phyloP scores from a whole-genome alignment of 176 grass and related monocot species.

The Ensete glaucum region DNA sequence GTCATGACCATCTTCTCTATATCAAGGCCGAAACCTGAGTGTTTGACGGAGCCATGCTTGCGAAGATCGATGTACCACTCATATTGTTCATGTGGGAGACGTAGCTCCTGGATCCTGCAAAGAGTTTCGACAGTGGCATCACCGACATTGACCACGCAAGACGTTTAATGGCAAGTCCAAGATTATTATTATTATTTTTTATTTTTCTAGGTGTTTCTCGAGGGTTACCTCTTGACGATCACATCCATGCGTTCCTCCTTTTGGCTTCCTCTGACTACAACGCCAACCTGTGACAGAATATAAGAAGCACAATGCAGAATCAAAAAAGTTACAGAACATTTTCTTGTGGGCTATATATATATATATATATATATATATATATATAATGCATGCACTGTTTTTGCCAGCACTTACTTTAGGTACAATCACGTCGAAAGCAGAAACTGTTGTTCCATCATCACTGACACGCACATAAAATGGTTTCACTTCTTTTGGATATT shows the following conservation, averaged over 20 bases:
- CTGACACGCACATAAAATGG: slow-evolving; percentile 48
- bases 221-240: slow-evolving; percentile 34
- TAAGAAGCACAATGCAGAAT: background rate
- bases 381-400: background rate
- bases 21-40: slow-evolving; percentile 48
- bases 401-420: slow-evolving; percentile 31
- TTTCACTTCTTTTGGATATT: slow-evolving; percentile 50
- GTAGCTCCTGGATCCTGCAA: slow-evolving; percentile 38
- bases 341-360: background rate
- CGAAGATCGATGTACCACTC: slow-evolving; percentile 59
- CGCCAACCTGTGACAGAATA: slow-evolving; percentile 34
- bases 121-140: background rate
- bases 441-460: slow-evolving; percentile 38
- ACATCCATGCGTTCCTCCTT: slow-evolving; percentile 56
- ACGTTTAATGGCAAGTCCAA: background rate
- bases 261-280: slow-evolving; percentile 42
- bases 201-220: background rate
- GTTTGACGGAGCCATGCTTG: slow-evolving; percentile 47
- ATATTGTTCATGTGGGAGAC: slow-evolving; percentile 29
- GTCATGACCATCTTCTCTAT: slow-evolving; percentile 38
- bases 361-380: no score
- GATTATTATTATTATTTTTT: background rate
- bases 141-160: background rate
- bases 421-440: slow-evolving; percentile 48
- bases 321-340: background rate